Evolutionary conservation across 2,329 filamentous ascomycete genomes (phyloP), one percentile per base, ranked within the genome.

Genomic region (Colletotrichum orbiculare): DNA sequence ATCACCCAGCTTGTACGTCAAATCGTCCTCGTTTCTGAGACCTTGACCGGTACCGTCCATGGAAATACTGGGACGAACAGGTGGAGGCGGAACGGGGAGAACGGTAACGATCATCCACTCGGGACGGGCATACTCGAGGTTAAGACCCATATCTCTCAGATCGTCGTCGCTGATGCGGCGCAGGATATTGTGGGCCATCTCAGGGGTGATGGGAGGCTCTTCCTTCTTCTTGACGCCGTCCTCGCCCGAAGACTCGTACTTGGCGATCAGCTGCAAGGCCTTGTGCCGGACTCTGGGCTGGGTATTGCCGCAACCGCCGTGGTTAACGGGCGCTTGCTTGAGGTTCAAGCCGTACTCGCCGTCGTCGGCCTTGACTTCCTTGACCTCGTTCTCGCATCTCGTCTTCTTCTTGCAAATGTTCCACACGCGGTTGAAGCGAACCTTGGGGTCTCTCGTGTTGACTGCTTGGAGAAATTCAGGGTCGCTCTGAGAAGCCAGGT

Each of bases 71-170:
- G 96, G 96, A 59, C 96, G 91, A 42, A 99, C 96, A 3, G 96
- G 94, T 52, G 96, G 96, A 3, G 96, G 96, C 1, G 96, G 96
- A 0, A 99, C 96, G 6, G 96, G 94, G 50, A 99, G 85, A 54
- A 98, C 94, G 0, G 94, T 97, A 67, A 99, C 83, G 67, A 99
- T 88, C 93, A 99, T 97, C 96, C 96, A 99, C 76, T 99, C 96
- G 1, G 96, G 96, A 50, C 95, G 90, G 61, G 96, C 95, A 73
- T 98, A 98, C 75, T 98, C 93, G 62, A 91, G 91, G 79, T 95
- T 99, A 73, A 99, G 82, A 39, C 96, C 96, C 82, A 99, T 93
- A 70, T 96, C 89, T 60, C 87, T 84, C 67, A 97, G 88, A 66
- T 97, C 95, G 15, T 90, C 86, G 64, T 94, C 90, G 3, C 88